phyloP scores from a whole-genome alignment of 306 rosid genomes.

The Purshia tridentata region DNA sequence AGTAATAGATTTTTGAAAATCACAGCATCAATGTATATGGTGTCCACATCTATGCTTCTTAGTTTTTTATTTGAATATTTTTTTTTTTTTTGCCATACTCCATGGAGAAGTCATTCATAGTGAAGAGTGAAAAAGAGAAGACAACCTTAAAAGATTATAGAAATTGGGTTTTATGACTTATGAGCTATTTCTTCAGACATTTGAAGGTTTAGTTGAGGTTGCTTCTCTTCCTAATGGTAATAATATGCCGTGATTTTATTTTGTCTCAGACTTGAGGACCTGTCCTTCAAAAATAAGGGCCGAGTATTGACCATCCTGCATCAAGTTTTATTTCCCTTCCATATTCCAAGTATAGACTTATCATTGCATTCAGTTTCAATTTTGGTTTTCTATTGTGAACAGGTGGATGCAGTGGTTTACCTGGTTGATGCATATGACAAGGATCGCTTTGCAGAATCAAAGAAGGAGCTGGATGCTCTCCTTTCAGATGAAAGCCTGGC shows the following conservation, averaged over 20 bases:
- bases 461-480: constrained; percentile 52
- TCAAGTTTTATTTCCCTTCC: background rate
- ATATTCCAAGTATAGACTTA: background rate
- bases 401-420: constrained; percentile 60
- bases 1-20: background rate
- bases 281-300: background rate
- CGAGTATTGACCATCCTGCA: background rate
- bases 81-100: background rate
- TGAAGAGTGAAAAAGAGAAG: background rate
- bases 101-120: background rate
- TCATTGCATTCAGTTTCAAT: background rate
- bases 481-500: constrained; percentile 52
- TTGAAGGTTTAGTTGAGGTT: background rate
- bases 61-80: background rate
- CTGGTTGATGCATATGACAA: constrained; percentile 53
- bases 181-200: background rate
- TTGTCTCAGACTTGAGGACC: background rate
- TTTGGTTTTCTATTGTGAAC: constrained; percentile 2
- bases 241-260: background rate
- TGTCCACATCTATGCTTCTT: background rate
- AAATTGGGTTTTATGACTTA: background rate
- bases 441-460: constrained; percentile 47
- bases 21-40: background rate
- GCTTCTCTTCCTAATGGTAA: background rate
- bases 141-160: background rate